A percentile compares a stretch with the other conserved stretches of the same genome.
Evolutionary conservation across 2,329 filamentous ascomycete genomes (phyloP).

Genomic region (Exserohilum turcica): DNA sequence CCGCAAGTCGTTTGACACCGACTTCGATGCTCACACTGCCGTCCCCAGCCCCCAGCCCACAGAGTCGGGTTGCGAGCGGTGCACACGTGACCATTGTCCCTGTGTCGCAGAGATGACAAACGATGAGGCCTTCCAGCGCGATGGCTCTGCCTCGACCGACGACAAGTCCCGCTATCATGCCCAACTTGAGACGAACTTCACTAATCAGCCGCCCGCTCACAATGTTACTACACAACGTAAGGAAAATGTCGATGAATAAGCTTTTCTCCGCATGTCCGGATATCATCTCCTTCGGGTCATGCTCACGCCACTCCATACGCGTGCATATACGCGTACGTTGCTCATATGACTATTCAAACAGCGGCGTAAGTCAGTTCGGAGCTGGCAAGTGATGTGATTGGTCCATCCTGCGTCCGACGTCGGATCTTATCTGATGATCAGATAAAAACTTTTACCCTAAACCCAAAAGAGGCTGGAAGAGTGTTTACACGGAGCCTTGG

Average conservation of each 20-base stretch:
- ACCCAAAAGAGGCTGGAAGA: neutral
- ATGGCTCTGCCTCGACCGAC: too few relatives aligned
- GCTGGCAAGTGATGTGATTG: conserved; percentile 1
- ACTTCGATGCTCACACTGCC: neutral
- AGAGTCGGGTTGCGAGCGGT: conserved; percentile 33
- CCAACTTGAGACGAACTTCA: conserved; percentile 44
- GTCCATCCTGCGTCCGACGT: conserved; percentile 5
- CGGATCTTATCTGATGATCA: conserved; percentile 26
- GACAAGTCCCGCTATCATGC: conserved; percentile 4
- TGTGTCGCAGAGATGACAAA: conserved; percentile 41
- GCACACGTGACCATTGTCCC: conserved; percentile 39
- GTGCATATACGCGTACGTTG: neutral
- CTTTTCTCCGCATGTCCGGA: neutral
- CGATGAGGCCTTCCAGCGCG: conserved; percentile 21
- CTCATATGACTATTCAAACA: neutral
- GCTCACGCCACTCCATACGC: too few relatives aligned
- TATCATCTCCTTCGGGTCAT: too few relatives aligned
- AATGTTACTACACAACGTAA: conserved; percentile 24
- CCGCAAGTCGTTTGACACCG: neutral
- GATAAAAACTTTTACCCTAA: conserved; percentile 14
- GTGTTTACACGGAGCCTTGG: neutral
- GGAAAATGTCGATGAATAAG: neutral
- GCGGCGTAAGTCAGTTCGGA: conserved; percentile 10
- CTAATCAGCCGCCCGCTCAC: too few relatives aligned
- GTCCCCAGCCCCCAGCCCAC: conserved; percentile 19